Evolutionary conservation across 1,139 yeast genomes (phyloP).

Genomic region (Debaryomyces fabryi): DNA sequence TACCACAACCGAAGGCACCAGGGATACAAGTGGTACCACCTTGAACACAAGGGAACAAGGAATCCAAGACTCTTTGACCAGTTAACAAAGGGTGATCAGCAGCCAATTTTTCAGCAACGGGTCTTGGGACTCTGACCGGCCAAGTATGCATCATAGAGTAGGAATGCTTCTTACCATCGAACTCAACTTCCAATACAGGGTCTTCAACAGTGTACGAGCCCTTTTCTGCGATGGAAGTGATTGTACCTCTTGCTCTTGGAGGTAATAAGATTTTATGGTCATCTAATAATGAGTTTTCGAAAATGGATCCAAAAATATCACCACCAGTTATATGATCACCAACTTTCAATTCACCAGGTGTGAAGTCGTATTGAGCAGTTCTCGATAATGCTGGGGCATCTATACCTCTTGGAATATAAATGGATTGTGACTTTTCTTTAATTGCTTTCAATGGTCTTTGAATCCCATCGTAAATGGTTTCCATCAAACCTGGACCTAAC

Average conservation of each 20-base stretch:
- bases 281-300: conserved; percentile 86
- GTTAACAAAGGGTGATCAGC: conserved; percentile 95
- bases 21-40: conserved; percentile 99
- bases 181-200: conserved; percentile 88
- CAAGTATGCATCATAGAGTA: conserved; percentile 98
- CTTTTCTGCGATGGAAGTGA: conserved; percentile 82
- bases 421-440: conserved; percentile 81
- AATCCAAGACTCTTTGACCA: conserved; percentile 98
- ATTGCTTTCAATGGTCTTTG: conserved; percentile 97
- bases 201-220: conserved; percentile 93
- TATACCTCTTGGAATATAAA: conserved; percentile 98
- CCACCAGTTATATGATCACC: conserved; percentile 99
- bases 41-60: conserved; percentile 98
- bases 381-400: conserved; percentile 94
- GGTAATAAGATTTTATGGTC: conserved; percentile 95
- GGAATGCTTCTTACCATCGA: conserved; percentile 78
- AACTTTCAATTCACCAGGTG: conserved; percentile 74
- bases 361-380: conserved; percentile 79
- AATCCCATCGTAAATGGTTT: conserved; percentile 98
- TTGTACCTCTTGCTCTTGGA: conserved; percentile 98
- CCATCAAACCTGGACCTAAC: conserved; percentile 99
- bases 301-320: conserved; percentile 92
- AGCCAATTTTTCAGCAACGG: conserved; percentile 88
- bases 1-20: conserved; percentile 99
- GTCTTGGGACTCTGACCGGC: conserved; percentile 99